Conservation (phyloP, 768 basidiomycete species). For the Termitomyces sp. region DNA sequence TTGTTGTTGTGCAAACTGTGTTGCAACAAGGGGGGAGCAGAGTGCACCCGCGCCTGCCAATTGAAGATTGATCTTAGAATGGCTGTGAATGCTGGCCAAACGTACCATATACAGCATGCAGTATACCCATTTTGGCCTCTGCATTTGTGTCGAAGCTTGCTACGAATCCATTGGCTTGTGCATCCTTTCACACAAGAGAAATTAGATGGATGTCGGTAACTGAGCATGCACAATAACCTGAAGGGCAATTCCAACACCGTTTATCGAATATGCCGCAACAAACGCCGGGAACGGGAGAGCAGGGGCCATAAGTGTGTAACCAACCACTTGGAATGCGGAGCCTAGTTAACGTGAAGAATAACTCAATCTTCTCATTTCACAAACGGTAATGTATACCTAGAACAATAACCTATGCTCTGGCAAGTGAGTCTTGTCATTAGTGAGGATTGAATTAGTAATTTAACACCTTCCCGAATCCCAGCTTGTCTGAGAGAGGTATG, state of each 20-base stretch:
- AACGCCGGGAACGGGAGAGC: constrained; percentile 52
- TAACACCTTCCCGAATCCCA: constrained; percentile 27
- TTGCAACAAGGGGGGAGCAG: constrained; percentile 68
- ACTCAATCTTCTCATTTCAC: background rate
- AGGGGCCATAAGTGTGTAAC: constrained; percentile 39
- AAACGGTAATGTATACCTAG: constrained; percentile 13
- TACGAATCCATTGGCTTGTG: constrained; percentile 68
- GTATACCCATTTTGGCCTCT: constrained; percentile 60
- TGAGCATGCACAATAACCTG: constrained; percentile 19
- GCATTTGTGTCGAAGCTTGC: constrained; percentile 51
- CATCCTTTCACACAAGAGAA: constrained; percentile 39
- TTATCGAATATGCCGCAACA: constrained; percentile 27
- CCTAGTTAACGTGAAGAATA: constrained; percentile 20
- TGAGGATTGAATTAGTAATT: background rate
- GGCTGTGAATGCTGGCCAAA: background rate
- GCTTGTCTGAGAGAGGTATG: constrained; percentile 20
- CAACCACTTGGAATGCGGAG: constrained; percentile 35
- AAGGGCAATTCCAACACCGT: constrained; percentile 25
- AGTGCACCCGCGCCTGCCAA: constrained; percentile 57
- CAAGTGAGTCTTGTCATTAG: background rate
- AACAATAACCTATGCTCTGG: constrained; percentile 16
- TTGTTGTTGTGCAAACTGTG: constrained; percentile 63
- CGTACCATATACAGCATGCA: constrained; percentile 61
- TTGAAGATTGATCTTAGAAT: background rate
- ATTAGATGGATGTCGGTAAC: background rate